phyloP scores from a whole-genome alignment of 148 eudicot genomes.

The Nepenthes mirabilis region DNA sequence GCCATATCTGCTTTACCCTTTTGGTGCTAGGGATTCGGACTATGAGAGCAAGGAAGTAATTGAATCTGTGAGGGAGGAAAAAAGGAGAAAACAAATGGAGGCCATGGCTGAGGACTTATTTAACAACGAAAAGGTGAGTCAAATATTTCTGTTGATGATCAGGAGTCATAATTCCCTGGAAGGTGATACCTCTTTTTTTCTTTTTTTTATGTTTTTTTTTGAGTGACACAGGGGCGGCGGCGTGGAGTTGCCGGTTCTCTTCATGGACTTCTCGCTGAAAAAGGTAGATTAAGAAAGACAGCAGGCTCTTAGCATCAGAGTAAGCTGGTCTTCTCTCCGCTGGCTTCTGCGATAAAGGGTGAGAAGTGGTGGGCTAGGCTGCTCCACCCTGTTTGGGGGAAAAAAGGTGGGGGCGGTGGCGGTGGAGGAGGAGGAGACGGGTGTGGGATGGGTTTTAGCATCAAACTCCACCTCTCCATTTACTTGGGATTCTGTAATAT shows the following conservation, averaged over 20 bases:
- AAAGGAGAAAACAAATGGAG: constrained; percentile 81
- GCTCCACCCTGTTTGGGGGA: too few relatives aligned
- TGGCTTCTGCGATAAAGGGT: too few relatives aligned
- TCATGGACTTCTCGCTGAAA: constrained; percentile 29
- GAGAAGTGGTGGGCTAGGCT: too few relatives aligned
- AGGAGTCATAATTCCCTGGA: background rate
- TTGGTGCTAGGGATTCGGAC: constrained; percentile 52
- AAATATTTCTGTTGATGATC: background rate
- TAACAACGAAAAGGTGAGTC: constrained; percentile 53
- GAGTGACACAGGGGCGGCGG: constrained; percentile 33
- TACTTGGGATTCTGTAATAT: too few relatives aligned
- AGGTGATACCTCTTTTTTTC: too few relatives aligned
- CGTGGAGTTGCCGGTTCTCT: constrained; percentile 53
- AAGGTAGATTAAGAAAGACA: constrained; percentile 7
- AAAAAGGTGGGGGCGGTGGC: too few relatives aligned
- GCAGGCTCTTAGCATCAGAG: too few relatives aligned
- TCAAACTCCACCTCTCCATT: too few relatives aligned
- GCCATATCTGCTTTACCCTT: background rate
- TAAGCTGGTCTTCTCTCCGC: too few relatives aligned
- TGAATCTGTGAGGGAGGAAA: constrained; percentile 70
- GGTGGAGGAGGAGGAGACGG: too few relatives aligned
- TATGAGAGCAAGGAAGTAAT: constrained; percentile 51
- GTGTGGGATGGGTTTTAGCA: too few relatives aligned
- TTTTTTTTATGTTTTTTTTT: background rate
- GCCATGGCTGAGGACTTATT: constrained; percentile 89